Base-by-base conservation (phyloP, 345 rosid genomes). In the Pelargonium nanum region DNA sequence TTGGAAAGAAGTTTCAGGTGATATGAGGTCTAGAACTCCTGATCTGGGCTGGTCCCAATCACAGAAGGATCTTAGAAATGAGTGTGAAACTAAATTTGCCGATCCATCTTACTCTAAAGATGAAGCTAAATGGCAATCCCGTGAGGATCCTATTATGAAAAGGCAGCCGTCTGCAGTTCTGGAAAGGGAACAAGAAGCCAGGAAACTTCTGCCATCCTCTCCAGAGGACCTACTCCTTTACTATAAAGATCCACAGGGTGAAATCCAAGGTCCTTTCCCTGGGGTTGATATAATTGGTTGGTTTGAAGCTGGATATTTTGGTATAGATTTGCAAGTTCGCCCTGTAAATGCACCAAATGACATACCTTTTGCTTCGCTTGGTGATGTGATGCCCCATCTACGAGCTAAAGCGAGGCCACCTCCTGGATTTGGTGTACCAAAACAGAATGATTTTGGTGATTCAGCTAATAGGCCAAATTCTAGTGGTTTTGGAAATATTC, bases 331-430 rank as follows among this genome's bases (percentile, higher is more conserved):
- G 81, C 83, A 63, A 58, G 99, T 93, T 65, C 83, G 81, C 57
- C 75, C 63, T 58, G 86, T 80, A 34, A 79, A 34, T 83, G 88
- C 95, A 58, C 74, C 97, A 32, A 81, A 67, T 51, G 97, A 88
- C 32, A 71, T 83, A 12, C 85, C 95, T 8, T 93, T 89, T 76
- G 73, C 70, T 21, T 73, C 62, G 73, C 99, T 93, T 26, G 91
- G 99, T 64, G 96, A 93, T 80, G 90, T 86, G 24, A 93, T 90
- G 97, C 99, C 99, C 62, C 99, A 93, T 74, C 75, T 93, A 68
- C 83, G 92, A 59, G 89, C 96, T 56, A 93, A 93, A 77, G 95
- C 95, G 6, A 82, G 96, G 58, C 97, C 99, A 40, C 99, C 99
- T 4, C 96, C 99, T 74, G 97, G 99, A 56, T 93, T 93, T 78